Evolutionary conservation across 2,329 filamentous ascomycete genomes (phyloP).

Genomic region (Ceratocystis lukuohia): DNA sequence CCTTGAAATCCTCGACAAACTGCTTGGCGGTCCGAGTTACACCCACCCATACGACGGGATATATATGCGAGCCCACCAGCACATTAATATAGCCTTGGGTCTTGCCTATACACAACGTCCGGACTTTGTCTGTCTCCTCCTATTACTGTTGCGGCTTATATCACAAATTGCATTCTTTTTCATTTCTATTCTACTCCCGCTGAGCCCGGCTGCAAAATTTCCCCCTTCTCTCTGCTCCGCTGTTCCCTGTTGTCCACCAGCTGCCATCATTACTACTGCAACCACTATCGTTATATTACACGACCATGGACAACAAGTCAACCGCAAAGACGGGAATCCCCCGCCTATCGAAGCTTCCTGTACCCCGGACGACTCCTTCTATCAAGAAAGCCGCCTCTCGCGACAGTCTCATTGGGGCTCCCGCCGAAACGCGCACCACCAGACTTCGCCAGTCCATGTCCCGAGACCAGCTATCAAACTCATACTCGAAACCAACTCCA

Average conservation of each 20-base stretch:
- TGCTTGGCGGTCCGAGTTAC: constrained; percentile 1
- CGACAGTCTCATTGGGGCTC: constrained; percentile 14
- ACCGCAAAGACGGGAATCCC: constrained; percentile 17
- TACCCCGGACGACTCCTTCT: constrained; percentile 12
- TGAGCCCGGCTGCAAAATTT: not conserved
- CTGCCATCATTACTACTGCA: not conserved
- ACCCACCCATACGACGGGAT: not conserved
- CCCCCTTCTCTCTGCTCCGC: not conserved
- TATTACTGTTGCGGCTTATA: no score
- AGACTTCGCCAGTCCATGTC: constrained; percentile 17
- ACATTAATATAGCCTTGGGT: not conserved
- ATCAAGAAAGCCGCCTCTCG: constrained; percentile 15
- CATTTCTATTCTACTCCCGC: not conserved
- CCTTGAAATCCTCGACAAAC: constrained; percentile 5
- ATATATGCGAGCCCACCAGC: not conserved
- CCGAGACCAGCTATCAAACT: constrained; percentile 15
- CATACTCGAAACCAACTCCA: not conserved
- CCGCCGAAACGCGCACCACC: constrained; percentile 16
- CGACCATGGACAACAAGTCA: constrained; percentile 15
- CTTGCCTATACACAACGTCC: not conserved
- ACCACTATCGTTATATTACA: not conserved
- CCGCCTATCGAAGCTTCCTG: constrained; percentile 19
- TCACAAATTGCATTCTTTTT: not conserved
- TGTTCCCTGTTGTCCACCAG: not conserved
- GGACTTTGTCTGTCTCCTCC: not conserved